Percentiles rank a stretch among this genome's conserved stretches.
Conservation (phyloP, 2,329 filamentous ascomycete species). For the Pseudopithomyces maydicus region DNA sequence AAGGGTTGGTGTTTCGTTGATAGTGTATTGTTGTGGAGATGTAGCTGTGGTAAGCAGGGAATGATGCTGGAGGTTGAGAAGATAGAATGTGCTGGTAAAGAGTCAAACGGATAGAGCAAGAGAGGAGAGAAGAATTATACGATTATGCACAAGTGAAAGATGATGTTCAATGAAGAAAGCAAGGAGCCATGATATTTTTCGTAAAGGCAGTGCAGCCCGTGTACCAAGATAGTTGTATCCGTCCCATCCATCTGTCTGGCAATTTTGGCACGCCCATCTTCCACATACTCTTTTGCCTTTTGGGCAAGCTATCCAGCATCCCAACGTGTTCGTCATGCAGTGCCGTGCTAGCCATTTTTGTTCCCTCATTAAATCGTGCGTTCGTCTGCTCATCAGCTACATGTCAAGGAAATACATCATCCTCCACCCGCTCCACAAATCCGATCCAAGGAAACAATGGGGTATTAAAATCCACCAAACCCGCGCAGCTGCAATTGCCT, state of each 20-base stretch:
- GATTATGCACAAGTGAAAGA: background rate
- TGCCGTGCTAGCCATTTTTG: background rate
- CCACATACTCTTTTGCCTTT: background rate
- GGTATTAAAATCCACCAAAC: slow-evolving; percentile 24
- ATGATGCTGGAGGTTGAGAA: too few relatives aligned
- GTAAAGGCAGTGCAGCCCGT: background rate
- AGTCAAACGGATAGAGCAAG: too few relatives aligned
- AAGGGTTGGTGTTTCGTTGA: too few relatives aligned
- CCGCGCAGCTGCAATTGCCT: slow-evolving; percentile 11
- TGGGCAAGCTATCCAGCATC: background rate
- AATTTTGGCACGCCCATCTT: background rate
- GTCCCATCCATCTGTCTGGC: slow-evolving; percentile 11
- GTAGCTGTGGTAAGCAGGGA: too few relatives aligned
- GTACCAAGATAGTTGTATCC: slow-evolving; percentile 4
- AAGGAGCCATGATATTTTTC: slow-evolving; percentile 3
- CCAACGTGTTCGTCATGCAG: background rate
- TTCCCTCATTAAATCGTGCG: slow-evolving; percentile 11
- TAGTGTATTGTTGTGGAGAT: too few relatives aligned
- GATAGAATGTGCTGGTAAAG: too few relatives aligned
- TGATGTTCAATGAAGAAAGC: background rate
- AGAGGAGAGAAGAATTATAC: background rate
- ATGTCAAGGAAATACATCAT: slow-evolving; percentile 1
- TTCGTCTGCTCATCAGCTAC: slow-evolving; percentile 5
- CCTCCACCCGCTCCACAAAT: slow-evolving; percentile 1
- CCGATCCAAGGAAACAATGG: slow-evolving; percentile 6